phyloP scores from a whole-genome alignment of 2,329 filamentous ascomycete species.

The Talaromyces sp. region DNA sequence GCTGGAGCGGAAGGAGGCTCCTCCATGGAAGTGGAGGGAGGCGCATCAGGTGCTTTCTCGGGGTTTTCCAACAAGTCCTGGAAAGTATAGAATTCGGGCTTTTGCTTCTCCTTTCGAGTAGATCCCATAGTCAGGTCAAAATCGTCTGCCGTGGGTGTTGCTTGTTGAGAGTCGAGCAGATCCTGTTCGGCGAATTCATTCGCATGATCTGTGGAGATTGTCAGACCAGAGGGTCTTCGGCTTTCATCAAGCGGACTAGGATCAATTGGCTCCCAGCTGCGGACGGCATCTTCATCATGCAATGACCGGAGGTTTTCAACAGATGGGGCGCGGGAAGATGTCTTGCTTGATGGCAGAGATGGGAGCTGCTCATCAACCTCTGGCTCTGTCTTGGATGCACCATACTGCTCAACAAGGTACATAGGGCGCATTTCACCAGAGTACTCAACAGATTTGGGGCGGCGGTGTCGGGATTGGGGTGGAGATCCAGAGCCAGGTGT shows the following conservation, averaged over 20 bases:
- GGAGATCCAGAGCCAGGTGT: constrained; percentile 39
- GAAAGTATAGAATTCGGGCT: constrained; percentile 51
- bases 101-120: constrained; percentile 42
- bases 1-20: constrained; percentile 36
- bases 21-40: constrained; percentile 26
- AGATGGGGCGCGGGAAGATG: constrained; percentile 52
- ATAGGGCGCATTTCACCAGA: constrained; percentile 75
- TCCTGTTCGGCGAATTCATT: constrained; percentile 43
- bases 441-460: constrained; percentile 54
- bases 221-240: constrained; percentile 31
- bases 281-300: constrained; percentile 28
- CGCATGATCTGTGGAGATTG: constrained; percentile 37
- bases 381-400: constrained; percentile 43
- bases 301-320: constrained; percentile 43
- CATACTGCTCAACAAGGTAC: constrained; percentile 73
- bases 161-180: constrained; percentile 64
- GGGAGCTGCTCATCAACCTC: constrained; percentile 48
- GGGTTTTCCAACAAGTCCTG: constrained; percentile 50
- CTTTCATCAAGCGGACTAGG: constrained; percentile 27
- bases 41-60: constrained; percentile 24
- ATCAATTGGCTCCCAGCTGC: constrained; percentile 35
- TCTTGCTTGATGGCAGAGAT: constrained; percentile 55
- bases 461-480: constrained; percentile 46
- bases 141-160: constrained; percentile 67
- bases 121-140: constrained; percentile 38